A percentile compares a stretch with the other conserved stretches of the same genome.
phyloP scores from a whole-genome alignment of 2,329 filamentous ascomycete genomes.

The Paraphoma chrysanthemicola region DNA sequence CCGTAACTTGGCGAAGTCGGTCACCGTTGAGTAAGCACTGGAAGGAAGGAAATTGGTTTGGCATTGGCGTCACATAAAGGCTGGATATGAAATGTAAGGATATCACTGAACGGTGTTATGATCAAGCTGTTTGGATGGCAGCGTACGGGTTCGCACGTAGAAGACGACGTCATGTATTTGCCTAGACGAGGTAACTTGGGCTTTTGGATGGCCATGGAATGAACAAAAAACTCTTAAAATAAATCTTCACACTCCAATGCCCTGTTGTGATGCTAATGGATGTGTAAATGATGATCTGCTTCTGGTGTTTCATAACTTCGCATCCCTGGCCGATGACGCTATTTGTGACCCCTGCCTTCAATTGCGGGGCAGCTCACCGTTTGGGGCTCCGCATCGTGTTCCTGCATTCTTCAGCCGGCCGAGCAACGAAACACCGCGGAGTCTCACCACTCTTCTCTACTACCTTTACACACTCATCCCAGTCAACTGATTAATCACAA shows the following conservation, averaged over 20 bases:
- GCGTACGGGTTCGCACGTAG: constrained; percentile 27
- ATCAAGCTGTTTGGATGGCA: constrained; percentile 26
- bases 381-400: constrained; percentile 13
- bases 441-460: background rate
- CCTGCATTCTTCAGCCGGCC: constrained; percentile 35
- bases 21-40: constrained; percentile 86
- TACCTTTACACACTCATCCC: background rate
- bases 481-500: constrained; percentile 19
- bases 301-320: constrained; percentile 7
- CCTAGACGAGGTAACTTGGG: constrained; percentile 7
- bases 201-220: constrained; percentile 6
- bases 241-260: background rate
- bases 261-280: background rate
- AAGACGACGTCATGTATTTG: constrained; percentile 18
- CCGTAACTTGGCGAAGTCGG: constrained; percentile 97
- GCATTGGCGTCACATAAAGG: constrained; percentile 22
- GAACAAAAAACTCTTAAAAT: constrained; percentile 5
- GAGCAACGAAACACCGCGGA: constrained; percentile 4
- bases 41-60: constrained; percentile 14
- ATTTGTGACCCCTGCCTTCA: constrained; percentile 15
- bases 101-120: constrained; percentile 16
- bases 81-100: constrained; percentile 33
- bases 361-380: constrained; percentile 20
- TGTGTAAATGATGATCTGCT: background rate
- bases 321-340: constrained; percentile 20